A percentile compares a stretch with the other conserved stretches of the same genome.
Conservation (phyloP, 192 early-diverging fungal species). For the Chytriomyces confervae region DNA sequence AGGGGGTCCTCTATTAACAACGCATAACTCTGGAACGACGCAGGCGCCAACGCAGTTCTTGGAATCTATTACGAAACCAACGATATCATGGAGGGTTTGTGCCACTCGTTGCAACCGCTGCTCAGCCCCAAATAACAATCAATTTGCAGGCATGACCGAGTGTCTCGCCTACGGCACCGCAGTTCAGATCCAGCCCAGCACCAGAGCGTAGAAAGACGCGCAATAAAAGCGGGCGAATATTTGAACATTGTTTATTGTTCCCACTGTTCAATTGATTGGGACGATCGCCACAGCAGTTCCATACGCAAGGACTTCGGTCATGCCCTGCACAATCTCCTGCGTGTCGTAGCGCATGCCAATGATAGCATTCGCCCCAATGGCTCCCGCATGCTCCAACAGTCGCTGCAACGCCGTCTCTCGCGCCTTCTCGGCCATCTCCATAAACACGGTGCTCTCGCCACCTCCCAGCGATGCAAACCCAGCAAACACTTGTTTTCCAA, state of each 20-base stretch:
- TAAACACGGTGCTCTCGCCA: conserved; percentile 18
- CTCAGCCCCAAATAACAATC: too few relatives aligned
- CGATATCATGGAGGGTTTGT: not conserved
- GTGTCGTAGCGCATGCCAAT: conserved; percentile 33
- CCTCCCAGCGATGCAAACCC: conserved; percentile 26
- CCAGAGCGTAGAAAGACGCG: too few relatives aligned
- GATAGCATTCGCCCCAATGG: conserved; percentile 25
- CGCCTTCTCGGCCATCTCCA: conserved; percentile 37
- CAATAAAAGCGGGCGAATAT: too few relatives aligned
- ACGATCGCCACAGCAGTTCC: conserved; percentile 16
- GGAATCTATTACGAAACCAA: conserved; percentile 18
- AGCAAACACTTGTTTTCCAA: conserved; percentile 17
- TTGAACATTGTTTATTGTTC: not conserved
- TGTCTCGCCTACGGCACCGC: conserved; percentile 12
- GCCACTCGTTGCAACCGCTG: too few relatives aligned
- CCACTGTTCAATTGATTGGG: not conserved
- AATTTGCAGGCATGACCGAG: conserved; percentile 12
- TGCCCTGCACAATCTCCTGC: conserved; percentile 18
- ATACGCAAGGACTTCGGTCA: conserved; percentile 20
- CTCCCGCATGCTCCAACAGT: conserved; percentile 28
- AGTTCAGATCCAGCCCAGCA: not conserved
- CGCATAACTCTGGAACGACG: not conserved
- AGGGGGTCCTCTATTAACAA: not conserved
- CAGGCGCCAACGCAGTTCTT: conserved; percentile 14
- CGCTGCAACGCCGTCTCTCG: conserved; percentile 29